phyloP scores from a whole-genome alignment of 805 yeast species.

The Cyberlindnera saturnus region DNA sequence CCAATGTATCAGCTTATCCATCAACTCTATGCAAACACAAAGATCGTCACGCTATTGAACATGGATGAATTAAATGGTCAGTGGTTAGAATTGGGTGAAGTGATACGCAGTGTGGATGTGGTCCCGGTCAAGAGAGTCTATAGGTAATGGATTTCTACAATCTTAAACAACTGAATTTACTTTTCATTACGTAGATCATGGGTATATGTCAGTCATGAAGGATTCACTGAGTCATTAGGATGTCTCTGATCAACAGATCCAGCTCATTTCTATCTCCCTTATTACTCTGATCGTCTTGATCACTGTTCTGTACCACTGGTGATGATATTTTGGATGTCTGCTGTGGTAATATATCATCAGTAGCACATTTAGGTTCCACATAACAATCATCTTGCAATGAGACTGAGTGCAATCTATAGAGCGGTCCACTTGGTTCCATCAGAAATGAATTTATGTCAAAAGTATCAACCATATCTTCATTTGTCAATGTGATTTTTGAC shows the following conservation, averaged over 20 bases:
- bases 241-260: constrained; percentile 65
- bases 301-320: constrained; percentile 9
- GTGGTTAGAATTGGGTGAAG: constrained; percentile 11
- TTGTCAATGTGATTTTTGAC: constrained; percentile 41
- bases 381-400: constrained; percentile 47
- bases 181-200: neutral
- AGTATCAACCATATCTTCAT: constrained; percentile 64
- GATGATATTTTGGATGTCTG: constrained; percentile 3
- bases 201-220: neutral
- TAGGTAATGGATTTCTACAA: neutral
- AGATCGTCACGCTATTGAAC: constrained; percentile 30
- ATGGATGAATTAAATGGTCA: constrained; percentile 19
- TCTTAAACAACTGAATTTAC: neutral
- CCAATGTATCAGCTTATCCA: constrained; percentile 18
- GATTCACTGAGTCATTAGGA: constrained; percentile 23
- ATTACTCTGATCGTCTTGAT: constrained; percentile 22
- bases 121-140: constrained; percentile 16
- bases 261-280: constrained; percentile 62
- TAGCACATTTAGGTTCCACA: constrained; percentile 12
- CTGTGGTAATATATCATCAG: constrained; percentile 4
- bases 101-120: constrained; percentile 6
- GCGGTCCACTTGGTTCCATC: constrained; percentile 62
- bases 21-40: constrained; percentile 27
- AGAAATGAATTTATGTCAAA: constrained; percentile 59
- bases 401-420: constrained; percentile 41